Percentiles rank a stretch among this genome's conserved stretches.
Evolutionary conservation across 2,329 filamentous ascomycete genomes (phyloP).

Genomic region (Nemania abortiva): DNA sequence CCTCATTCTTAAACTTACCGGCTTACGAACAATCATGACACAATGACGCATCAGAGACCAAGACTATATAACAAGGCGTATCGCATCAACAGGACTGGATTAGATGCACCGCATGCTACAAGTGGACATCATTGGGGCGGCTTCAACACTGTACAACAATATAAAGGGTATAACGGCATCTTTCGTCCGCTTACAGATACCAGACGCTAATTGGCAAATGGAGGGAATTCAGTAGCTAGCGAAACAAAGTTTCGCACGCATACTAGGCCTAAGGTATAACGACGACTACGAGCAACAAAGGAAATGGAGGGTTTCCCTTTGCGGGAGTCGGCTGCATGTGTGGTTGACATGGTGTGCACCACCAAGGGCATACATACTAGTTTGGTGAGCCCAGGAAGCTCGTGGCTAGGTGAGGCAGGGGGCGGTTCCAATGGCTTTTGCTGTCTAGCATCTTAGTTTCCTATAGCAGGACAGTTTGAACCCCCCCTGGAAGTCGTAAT

Average conservation of each 20-base stretch:
- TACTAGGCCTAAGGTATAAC: conserved; percentile 26
- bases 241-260: neutral
- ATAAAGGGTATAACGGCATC: conserved; percentile 48
- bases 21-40: conserved; percentile 38
- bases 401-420: conserved; percentile 1
- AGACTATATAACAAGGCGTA: conserved; percentile 47
- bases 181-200: conserved; percentile 38
- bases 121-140: conserved; percentile 41
- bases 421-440: conserved; percentile 13
- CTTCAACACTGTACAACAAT: conserved; percentile 45
- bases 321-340: conserved; percentile 13
- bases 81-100: conserved; percentile 47
- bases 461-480: conserved; percentile 32
- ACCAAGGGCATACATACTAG: conserved; percentile 16
- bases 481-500: conserved; percentile 14
- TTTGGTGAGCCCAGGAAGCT: conserved; percentile 16
- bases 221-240: conserved; percentile 18
- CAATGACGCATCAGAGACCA: conserved; percentile 40
- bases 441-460: conserved; percentile 17
- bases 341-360: conserved; percentile 10
- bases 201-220: conserved; percentile 37
- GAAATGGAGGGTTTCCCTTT: conserved; percentile 17
- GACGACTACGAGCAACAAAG: conserved; percentile 14
- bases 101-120: conserved; percentile 49
- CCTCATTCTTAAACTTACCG: conserved; percentile 26